Base-by-base conservation (phyloP, 305 asterid species). In the Withania somnifera region DNA sequence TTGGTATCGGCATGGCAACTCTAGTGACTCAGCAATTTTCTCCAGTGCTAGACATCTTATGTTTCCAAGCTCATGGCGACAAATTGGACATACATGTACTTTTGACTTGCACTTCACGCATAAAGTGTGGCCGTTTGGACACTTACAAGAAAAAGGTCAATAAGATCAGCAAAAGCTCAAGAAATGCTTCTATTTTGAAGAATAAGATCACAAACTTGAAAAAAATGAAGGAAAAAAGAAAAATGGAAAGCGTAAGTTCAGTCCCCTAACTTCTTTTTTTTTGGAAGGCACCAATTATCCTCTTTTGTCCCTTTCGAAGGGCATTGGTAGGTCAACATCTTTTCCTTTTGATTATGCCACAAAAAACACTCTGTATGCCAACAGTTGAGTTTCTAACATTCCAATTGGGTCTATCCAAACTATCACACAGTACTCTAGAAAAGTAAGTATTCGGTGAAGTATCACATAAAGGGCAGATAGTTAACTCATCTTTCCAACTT, bases 61-160 rank as follows among this genome's bases (percentile, higher is more conserved):
- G 89, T 92, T 92, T 82, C 98, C 98, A n/a, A 92, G 97, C 81
- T 91, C 95, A 19, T 86, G 92, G 69, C 93, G 94, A 76, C 97
- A 94, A 73, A 92, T 91, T 30, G 98, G 97, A 89, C 97, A 94
- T 58, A 89, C 83, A 6, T 82, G 91, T 47, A 92, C 91, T 83
- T 89, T 89, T 1, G 89, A 83, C 88, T 93, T 94, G 89, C 98
- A 94, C 83, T 89, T 89, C 9, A 87, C 87, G 87, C 98, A 94
- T 86, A 94, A 84, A 7, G 95, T 93, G 77, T 94, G 98, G 85
- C 98, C 97, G 53, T 94, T 94, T 68, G 98, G 97, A 84, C 97
- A 93, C 98, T 94, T 28, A 15, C 60, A 73, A 13, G 40, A 58
- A 78, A 57, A 79, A 79, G 82, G 22, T 36, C 34, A 22, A 58